Conservation (phyloP, 495 filamentous ascomycete species). For the Evernia prunastri region DNA sequence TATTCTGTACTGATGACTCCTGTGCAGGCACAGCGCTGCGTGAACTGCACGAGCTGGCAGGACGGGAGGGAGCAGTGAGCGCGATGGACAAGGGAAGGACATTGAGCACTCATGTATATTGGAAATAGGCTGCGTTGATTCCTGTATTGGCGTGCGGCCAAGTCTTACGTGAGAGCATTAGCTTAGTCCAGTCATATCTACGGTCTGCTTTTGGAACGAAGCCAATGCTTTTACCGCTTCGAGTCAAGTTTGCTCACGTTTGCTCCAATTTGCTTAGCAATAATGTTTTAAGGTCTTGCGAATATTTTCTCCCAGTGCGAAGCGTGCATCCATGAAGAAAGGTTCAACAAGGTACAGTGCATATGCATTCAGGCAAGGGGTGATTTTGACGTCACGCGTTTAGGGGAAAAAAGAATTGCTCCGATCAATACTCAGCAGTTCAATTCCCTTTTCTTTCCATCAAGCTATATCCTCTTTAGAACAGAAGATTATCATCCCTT, state of each 20-base stretch:
- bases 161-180: not conserved
- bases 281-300: no score
- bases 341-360: no score
- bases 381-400: no score
- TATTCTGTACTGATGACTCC: not conserved
- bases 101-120: not conserved
- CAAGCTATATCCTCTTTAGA: no score
- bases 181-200: not conserved
- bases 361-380: no score
- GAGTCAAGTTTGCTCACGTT: not conserved
- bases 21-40: conserved; percentile 52
- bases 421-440: no score
- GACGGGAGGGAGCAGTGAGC: conserved; percentile 61
- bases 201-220: not conserved
- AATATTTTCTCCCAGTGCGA: no score
- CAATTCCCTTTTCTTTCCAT: no score
- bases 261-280: not conserved
- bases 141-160: not conserved
- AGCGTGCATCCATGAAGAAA: no score
- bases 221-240: not conserved
- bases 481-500: no score
- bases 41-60: conserved; percentile 71
- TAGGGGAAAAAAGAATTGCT: no score
- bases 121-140: not conserved
- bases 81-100: not conserved